Evolutionary conservation across 345 rosid genomes (phyloP).

Genomic region (Eucalyptus coolabah): DNA sequence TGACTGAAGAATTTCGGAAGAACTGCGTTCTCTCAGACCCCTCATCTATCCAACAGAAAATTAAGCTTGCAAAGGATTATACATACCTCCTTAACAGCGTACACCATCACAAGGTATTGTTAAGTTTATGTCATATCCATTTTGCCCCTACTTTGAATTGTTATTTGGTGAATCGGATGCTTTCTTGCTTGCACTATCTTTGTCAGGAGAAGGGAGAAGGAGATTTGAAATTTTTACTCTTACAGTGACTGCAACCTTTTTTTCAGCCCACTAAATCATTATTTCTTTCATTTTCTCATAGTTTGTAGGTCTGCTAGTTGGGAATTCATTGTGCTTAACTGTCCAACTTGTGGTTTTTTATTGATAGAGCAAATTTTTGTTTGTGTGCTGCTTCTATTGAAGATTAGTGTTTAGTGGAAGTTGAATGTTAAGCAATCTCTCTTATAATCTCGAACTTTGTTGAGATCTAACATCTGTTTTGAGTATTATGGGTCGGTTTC

Average conservation of each 20-base stretch:
- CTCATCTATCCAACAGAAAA: conserved; percentile 24
- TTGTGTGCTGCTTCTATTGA: background rate
- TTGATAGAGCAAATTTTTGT: background rate
- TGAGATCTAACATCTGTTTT: background rate
- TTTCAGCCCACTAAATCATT: background rate
- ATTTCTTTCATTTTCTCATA: background rate
- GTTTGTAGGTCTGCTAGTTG: background rate
- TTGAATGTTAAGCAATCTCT: background rate
- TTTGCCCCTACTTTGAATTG: background rate
- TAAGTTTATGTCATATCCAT: background rate
- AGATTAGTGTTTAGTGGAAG: background rate
- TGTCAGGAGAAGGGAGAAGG: background rate
- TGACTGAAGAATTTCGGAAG: conserved; percentile 45
- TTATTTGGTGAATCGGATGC: background rate
- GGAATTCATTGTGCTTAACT: background rate
- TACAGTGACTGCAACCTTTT: background rate
- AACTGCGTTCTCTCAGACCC: conserved; percentile 15
- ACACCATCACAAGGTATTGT: conserved; percentile 70
- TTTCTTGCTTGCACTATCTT: background rate
- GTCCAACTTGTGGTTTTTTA: background rate
- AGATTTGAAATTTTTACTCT: background rate
- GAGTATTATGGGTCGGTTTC: background rate
- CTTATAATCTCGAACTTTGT: background rate
- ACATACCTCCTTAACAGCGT: conserved; percentile 55
- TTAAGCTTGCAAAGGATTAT: conserved; percentile 60